Base-by-base conservation (phyloP, 2,329 filamentous ascomycete genomes). In the Cladosporium sp. region DNA sequence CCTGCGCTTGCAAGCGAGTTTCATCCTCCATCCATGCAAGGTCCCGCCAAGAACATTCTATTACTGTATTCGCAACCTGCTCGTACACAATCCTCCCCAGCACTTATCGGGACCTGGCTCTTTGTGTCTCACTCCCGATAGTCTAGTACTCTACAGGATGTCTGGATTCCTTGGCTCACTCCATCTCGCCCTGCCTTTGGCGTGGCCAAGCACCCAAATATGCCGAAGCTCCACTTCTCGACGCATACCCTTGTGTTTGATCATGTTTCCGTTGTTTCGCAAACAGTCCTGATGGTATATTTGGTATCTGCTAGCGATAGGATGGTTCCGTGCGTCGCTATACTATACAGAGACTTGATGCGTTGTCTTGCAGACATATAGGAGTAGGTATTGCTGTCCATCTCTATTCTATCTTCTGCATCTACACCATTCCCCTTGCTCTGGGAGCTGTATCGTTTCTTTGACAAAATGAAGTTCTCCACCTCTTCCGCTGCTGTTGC, bases 401-500 rank as follows among this genome's bases (percentile, higher is more conserved):
- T n/a, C 10, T 46, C 18, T 18, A 21, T 37, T 21, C 11, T 21
- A 5, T 37, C 23, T 21, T 10, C 33, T 46, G 28, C 23, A 37
- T 46, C 21, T 5, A 40, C 37, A 40, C 4, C 23, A 28, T 12
- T 21, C 7, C 10, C 26, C 5, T 46, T 28, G 16, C 37, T 46
- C 56, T 21, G 7, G 23, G 12, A 63, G 16, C 37, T 14, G 12
- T 6, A 37, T 35, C 14, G 26, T 28, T 46, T 29, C n/a, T 60
- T 65, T 44, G 58, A 28, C 21, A 70, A 12, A 16, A 75, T 75
- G 72, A 74, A 71, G 65, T 67, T 70, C 61, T 66, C 69, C 53
- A 29, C 66, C 53, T 64, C 74, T 40, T 64, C 66, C 7, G 64
- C 60, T 31, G 63, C 60, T 29, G 63, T 67, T 60, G 55, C 68